Conservation (phyloP, 306 rosid genomes). For the Quercus alba region DNA sequence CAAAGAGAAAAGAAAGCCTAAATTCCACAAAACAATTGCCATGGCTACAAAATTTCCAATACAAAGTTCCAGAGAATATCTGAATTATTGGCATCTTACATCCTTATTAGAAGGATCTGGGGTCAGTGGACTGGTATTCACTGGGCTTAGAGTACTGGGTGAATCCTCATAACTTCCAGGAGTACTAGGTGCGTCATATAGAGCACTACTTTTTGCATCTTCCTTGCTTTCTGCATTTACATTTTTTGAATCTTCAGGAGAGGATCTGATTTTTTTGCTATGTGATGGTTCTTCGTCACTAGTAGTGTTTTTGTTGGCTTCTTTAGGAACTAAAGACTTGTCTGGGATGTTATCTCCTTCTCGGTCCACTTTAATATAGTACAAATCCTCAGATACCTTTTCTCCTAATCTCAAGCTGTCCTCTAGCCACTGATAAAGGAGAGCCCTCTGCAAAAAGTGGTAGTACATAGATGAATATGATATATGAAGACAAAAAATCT, state of each 20-base stretch:
- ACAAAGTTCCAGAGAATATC: slow-evolving; percentile 5
- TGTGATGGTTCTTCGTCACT: slow-evolving; percentile 30
- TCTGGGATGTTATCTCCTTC: slow-evolving; percentile 30
- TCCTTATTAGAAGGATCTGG: slow-evolving; percentile 37
- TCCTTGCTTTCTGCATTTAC: slow-evolving; percentile 17
- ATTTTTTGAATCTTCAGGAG: slow-evolving; percentile 28
- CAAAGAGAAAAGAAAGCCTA: neutral
- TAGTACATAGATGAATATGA: slow-evolving; percentile 4
- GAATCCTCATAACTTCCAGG: slow-evolving; percentile 26
- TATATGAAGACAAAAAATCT: neutral
- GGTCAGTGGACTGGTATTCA: slow-evolving; percentile 23
- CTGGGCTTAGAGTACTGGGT: slow-evolving; percentile 13
- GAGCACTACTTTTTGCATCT: slow-evolving; percentile 28
- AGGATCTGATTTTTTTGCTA: slow-evolving; percentile 45
- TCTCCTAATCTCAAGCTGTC: slow-evolving; percentile 80
- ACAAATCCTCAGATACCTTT: slow-evolving; percentile 62
- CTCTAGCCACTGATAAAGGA: slow-evolving; percentile 78
- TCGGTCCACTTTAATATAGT: slow-evolving; percentile 40
- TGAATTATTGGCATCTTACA: slow-evolving; percentile 31
- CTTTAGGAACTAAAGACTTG: slow-evolving; percentile 17
- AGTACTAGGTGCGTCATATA: slow-evolving; percentile 13
- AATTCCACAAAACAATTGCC: neutral
- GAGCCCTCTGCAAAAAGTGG: slow-evolving; percentile 45
- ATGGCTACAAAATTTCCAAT: neutral
- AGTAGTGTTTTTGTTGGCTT: slow-evolving; percentile 20